Percentiles rank a stretch among this genome's conserved stretches.
Evolutionary conservation across 352 stramenopile genomes (phyloP).

Genomic region (Pythium aquatile): DNA sequence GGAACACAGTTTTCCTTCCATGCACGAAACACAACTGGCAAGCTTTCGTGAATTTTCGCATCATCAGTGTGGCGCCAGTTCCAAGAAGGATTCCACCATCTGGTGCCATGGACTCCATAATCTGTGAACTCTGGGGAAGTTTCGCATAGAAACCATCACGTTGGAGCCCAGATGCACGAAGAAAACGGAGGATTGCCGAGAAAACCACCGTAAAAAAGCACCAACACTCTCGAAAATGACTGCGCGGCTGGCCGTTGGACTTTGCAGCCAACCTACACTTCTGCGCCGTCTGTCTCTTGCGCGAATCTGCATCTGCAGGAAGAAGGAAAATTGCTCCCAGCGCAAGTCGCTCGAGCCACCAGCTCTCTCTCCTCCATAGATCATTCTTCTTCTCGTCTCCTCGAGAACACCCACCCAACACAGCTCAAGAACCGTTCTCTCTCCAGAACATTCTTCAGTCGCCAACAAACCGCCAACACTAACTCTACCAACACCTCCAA

Average conservation of each 20-base stretch:
- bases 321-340: conserved; percentile 1
- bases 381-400: conserved; percentile 13
- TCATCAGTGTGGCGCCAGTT: no score
- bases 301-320: not conserved
- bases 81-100: no score
- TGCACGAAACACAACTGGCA: no score
- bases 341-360: not conserved
- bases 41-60: no score
- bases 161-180: not conserved
- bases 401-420: not conserved
- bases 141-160: not conserved
- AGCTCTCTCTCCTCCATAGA: not conserved
- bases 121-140: no score
- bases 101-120: no score
- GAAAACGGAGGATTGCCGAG: not conserved
- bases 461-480: not conserved
- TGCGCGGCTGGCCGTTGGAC: not conserved
- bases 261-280: conserved; percentile 23
- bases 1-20: no score
- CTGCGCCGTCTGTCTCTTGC: conserved; percentile 16
- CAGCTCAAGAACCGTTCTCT: not conserved
- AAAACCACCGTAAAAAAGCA: not conserved
- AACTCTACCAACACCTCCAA: not conserved
- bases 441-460: not conserved
- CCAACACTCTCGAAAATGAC: not conserved